Evolutionary conservation across 2,329 filamentous ascomycete species (phyloP), one percentile per base, ranked within the genome.

Genomic region (Cercospora berteroae): DNA sequence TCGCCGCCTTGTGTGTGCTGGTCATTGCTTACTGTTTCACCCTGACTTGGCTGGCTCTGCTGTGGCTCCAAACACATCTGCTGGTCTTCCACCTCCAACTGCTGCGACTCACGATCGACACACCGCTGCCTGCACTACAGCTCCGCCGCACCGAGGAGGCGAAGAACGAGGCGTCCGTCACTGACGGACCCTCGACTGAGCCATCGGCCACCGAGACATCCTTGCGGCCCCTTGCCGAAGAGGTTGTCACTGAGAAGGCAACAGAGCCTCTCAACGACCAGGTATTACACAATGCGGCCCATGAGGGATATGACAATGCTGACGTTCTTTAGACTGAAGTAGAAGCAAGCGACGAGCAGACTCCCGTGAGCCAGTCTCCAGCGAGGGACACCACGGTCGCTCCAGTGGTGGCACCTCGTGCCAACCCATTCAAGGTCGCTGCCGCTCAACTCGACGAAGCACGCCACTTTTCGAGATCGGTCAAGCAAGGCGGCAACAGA

Each of bases 11-110:
- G 6, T 60, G 36, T 13, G 58, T 62, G 39, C 64, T 62, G 12
- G 63, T 68, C 4, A 27, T 63, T 5, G 20, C 68, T 3, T 69
- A 63, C 60, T 68, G 63, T 61, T 70, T 70, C 58, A 44, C 65
- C 1, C 9, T 69, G 7, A 44, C 60, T 13, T 72, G 70, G 70
- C 52, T 72, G 18, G 64, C 55, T 18, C 58, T 68, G 8, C 64
- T 72, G 18, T 72, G 67, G 64, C 18, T 69, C 18, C 67, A 68
- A 55, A 64, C 64, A 0, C 64, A 48, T 13, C 56, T 70, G 7
- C 50, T 71, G n/a, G 39, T 36, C 29, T 58, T 55, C n/a, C 44
- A 69, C 20, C 63, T 67, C 9, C 18, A 27, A 23, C 57, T 70
- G 20, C 60, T 72, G 12, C 55, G 52, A 6, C 12, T 18, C 8